Conservation (phyloP, 805 yeast genomes). For the Pichia nakasei region DNA sequence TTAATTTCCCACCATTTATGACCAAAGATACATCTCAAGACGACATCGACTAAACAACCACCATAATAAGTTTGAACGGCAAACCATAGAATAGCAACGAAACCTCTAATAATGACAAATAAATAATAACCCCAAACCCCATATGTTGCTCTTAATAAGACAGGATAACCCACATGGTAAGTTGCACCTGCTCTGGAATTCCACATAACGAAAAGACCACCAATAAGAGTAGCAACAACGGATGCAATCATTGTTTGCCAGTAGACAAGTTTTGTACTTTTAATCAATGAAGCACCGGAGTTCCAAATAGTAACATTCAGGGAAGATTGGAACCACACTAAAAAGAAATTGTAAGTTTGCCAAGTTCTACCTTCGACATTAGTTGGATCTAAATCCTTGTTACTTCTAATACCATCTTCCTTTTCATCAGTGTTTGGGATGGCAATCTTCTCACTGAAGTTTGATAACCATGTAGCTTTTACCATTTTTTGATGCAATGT, state of each 20-base stretch:
- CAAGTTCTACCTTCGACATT: slow-evolving; percentile 29
- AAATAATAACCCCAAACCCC: slow-evolving; percentile 39
- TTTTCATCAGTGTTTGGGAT: slow-evolving; percentile 1
- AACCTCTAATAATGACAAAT: slow-evolving; percentile 36
- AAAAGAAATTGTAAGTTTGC: slow-evolving; percentile 21
- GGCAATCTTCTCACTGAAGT: slow-evolving; percentile 1
- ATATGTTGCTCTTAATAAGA: slow-evolving; percentile 35
- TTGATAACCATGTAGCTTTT: slow-evolving; percentile 1
- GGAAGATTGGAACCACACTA: slow-evolving; percentile 21
- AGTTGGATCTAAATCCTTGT: slow-evolving; percentile 32
- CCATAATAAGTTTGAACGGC: slow-evolving; percentile 40
- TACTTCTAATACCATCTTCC: slow-evolving; percentile 19
- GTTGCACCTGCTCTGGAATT: slow-evolving; percentile 41
- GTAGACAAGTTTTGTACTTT: slow-evolving; percentile 16
- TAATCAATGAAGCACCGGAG: slow-evolving; percentile 22
- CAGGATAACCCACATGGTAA: slow-evolving; percentile 43
- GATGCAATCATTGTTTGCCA: slow-evolving; percentile 37
- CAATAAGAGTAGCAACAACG: slow-evolving; percentile 38
- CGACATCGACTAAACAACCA: slow-evolving; percentile 32
- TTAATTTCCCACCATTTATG: slow-evolving; percentile 31
- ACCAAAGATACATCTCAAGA: slow-evolving; percentile 28
- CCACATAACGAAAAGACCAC: slow-evolving; percentile 34
- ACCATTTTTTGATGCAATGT: background rate
- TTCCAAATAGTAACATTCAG: slow-evolving; percentile 25
- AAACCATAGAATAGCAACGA: slow-evolving; percentile 39